These are phyloP conservation scores for Apiotrichum gamsii DNA, from an alignment of 1,284 basidiomycete genomes.

Conservation along the genomic window DNA sequence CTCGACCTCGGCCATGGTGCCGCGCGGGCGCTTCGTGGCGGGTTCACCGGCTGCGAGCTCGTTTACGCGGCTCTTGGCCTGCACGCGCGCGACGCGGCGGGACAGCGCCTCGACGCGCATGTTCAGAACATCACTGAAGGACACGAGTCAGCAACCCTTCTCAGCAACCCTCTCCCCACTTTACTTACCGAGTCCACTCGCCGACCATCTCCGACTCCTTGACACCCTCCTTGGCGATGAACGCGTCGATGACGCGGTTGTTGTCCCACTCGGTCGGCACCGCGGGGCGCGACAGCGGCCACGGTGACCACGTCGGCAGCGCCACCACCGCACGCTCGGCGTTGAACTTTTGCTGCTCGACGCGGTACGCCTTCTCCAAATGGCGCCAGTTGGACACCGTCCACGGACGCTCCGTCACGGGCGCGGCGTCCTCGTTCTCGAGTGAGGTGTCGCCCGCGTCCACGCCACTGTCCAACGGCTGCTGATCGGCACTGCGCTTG, in stretches of 20 bases:
- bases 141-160: background rate
- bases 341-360: conserved; percentile 27
- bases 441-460: background rate
- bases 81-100: background rate
- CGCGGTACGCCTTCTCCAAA: background rate
- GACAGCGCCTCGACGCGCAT: conserved; percentile 6
- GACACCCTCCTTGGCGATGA: background rate
- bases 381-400: background rate
- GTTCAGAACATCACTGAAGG: background rate
- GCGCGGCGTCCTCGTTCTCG: background rate
- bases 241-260: conserved; percentile 7
- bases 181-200: conserved; percentile 9
- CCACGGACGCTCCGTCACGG: background rate
- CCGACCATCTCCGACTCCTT: conserved; percentile 4
- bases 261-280: conserved; percentile 3
- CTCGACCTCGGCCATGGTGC: background rate
- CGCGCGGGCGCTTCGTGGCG: background rate
- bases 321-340: conserved; percentile 29
- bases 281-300: background rate
- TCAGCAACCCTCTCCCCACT: background rate
- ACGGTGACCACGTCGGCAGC: conserved; percentile 11
- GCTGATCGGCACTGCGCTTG: too few species aligned
- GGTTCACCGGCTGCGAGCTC: background rate
- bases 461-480: background rate
- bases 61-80: background rate